phyloP scores from a whole-genome alignment of 2,329 filamentous ascomycete genomes.

The Nigrograna mackinnonii region DNA sequence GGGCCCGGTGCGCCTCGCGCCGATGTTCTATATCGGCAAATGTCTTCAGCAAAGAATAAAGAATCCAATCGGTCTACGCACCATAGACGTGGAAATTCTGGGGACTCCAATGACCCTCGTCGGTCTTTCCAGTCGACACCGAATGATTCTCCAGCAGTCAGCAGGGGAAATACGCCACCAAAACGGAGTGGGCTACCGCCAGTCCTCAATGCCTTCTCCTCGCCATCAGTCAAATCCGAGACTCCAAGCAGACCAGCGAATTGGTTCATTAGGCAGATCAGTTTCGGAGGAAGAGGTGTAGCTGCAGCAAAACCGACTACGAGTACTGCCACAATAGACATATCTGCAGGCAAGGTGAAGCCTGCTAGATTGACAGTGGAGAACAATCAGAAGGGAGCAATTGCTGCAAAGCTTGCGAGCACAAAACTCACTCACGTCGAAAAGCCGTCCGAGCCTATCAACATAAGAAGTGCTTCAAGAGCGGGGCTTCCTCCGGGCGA shows the following conservation, averaged over 20 bases:
- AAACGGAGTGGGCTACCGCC: constrained; percentile 21
- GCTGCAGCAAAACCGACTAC: constrained; percentile 30
- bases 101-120: constrained; percentile 24
- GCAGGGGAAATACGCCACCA: constrained; percentile 32
- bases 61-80: constrained; percentile 13
- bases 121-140: constrained; percentile 21
- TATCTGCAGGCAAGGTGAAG: constrained; percentile 35
- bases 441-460: constrained; percentile 42
- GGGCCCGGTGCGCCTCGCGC: constrained; percentile 25
- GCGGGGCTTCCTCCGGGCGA: constrained; percentile 21
- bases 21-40: constrained; percentile 34
- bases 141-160: constrained; percentile 30
- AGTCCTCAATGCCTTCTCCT: constrained; percentile 5
- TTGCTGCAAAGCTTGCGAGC: constrained; percentile 40
- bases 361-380: constrained; percentile 36
- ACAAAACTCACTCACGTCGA: constrained; percentile 30
- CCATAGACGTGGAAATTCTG: constrained; percentile 27
- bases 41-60: constrained; percentile 13
- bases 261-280: constrained; percentile 44
- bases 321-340: constrained; percentile 33
- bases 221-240: constrained; percentile 14
- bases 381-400: constrained; percentile 39
- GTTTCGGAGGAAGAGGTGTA: constrained; percentile 38
- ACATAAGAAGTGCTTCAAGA: constrained; percentile 35
- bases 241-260: constrained; percentile 25